Evolutionary conservation across 2,329 filamentous ascomycete genomes (phyloP), one percentile per base, ranked within the genome.

Genomic region (Diaporthe longicolla): DNA sequence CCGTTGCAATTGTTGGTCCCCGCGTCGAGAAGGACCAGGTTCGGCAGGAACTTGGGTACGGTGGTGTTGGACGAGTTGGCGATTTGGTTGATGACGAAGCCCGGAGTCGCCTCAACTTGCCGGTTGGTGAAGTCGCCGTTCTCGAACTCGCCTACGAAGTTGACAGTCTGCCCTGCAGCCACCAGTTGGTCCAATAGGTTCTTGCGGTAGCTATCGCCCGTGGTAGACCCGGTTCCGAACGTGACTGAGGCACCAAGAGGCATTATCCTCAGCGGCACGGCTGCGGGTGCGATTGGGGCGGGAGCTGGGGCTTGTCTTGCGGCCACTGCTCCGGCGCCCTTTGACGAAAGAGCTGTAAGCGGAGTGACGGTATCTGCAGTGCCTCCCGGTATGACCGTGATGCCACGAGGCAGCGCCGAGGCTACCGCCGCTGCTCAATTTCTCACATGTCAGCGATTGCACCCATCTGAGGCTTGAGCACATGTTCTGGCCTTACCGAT

Each of bases 1-100:
- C 71, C 43, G 69, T 78, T 77, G 73, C 78, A 79, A 72, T 80
- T 77, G 54, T 80, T 80, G 17, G 79, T 77, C 29, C 79, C 79
- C 1, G 77, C 74, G 61, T 77, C 76, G 50, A 79, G 29, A 21
- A 78, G 74, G 19, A 77, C 76, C 15, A 79, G 37, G 71, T 79
- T 78, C 10, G 77, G 78, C 32, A 75, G 61, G 55, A 78, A 76
- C 52, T 45, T 58, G 13, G 78, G 77, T 13, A 77, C 59, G 1
- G 74, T 72, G 15, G 15, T 55, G 29, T 57, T 43, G 15, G 77
- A 76, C 2, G 76, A 40, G 21, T 66, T 70, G 15, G 76, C 75
- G 63, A 78, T 79, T 61, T 79, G 77, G 50, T 45, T 45, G 55
- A 78, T 77, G 24, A 76, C 73, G 70, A 78, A 79, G 3, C 78